These are phyloP conservation scores for Lupinus albus DNA, from an alignment of 306 rosid species.

Conservation along the genomic window DNA sequence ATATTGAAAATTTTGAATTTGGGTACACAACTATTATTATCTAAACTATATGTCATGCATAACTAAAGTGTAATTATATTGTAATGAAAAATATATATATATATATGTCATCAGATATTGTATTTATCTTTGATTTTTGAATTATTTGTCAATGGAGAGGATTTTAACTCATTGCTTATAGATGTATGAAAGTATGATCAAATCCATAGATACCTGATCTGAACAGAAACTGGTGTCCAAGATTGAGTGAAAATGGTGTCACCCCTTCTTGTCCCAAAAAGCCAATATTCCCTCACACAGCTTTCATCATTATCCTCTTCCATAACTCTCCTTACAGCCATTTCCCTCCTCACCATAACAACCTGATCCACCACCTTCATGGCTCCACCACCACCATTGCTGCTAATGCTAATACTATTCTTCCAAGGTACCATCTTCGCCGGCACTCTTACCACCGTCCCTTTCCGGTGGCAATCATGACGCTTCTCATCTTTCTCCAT, in stretches of 20 bases:
- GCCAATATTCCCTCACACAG: conserved; percentile 55
- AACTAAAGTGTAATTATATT: no score
- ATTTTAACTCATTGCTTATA: no score
- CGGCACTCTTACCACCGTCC: conserved; percentile 57
- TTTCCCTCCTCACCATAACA: conserved; percentile 57
- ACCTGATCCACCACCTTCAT: conserved; percentile 50
- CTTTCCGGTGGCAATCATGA: conserved; percentile 43
- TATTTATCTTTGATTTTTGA: no score
- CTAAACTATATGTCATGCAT: no score
- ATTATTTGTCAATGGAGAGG: no score
- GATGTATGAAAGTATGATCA: no score
- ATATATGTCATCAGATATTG: no score
- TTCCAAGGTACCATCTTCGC: conserved; percentile 61
- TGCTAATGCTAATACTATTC: conserved; percentile 33
- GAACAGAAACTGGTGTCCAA: conserved; percentile 64
- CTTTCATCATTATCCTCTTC: conserved; percentile 52
- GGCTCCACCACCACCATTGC: conserved; percentile 19
- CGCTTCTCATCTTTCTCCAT: conserved; percentile 48
- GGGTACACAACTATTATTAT: no score
- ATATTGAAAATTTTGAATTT: no score
- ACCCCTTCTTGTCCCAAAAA: conserved; percentile 60
- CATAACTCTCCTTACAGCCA: conserved; percentile 64
- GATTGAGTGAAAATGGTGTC: conserved; percentile 79
- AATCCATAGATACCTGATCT: conserved; percentile 57
- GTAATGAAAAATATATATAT: no score